Evolutionary conservation across 225 moss, liverwort and hornwort species (phyloP), one percentile per base, ranked within the genome.

Genomic region (Polytrichum formosum): DNA sequence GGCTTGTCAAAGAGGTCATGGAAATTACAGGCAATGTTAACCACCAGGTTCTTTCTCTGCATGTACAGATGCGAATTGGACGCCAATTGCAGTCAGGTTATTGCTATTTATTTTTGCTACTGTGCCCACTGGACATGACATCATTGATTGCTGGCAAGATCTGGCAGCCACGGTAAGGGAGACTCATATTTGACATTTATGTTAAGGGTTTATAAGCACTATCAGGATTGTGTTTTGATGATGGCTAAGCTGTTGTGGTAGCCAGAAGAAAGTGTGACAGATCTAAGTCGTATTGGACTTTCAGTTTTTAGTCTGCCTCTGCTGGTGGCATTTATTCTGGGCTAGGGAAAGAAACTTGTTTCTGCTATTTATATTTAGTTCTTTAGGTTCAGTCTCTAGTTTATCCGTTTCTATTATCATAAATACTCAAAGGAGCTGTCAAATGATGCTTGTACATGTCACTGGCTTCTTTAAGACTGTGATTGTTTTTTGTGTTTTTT

Each of bases 41-140:
- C 1, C 13, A 16, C 46, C 13, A 4, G 46, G 46, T 46, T 46
- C 16, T 13, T 16, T 59, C 19, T 73, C 71, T 82, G 69, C 68
- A 69, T 35, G 26, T 77, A 67, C 90, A 93, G 94, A 81, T 73
- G 83, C 86, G 70, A 76, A 84, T 66, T 97, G 94, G 91, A 86
- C 82, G 59, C 91, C 90, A 73, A 70, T 85, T 68, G 97, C 91
- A 65, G 77, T 92, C 70, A 90, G 88, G 78, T 80, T 92, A 61
- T 82, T 94, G 67, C 81, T 90, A 63, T 84, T 78, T 55, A 63
- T 98, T 67, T 78, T 98, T 63, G 76, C 74, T 53, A 87, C 74
- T 54, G 60, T 84, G 75, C 74, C 82, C 67, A 81, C 81, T 56
- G 79, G 67, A 68, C 87, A 90, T 59, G 80, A 88, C 72, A 70